A percentile compares a stretch with the other conserved stretches of the same genome.
Conservation (phyloP, 306 rosid genomes). For the Sechiopsis laciniata region DNA sequence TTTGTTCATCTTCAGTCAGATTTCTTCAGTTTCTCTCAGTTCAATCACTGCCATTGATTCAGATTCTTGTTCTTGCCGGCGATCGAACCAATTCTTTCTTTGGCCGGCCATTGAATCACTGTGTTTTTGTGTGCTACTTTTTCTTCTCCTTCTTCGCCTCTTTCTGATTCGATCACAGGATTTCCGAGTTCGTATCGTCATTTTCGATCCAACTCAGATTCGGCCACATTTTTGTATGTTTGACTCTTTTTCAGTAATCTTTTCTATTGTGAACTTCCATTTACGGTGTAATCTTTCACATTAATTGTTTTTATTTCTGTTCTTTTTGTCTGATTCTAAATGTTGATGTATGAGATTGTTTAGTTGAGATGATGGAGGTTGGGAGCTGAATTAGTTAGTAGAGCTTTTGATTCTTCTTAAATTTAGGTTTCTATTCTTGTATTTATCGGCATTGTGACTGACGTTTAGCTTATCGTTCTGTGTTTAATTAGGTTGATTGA, state of each 20-base stretch:
- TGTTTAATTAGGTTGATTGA: not conserved
- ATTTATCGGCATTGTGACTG: not conserved
- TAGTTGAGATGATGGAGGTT: not conserved
- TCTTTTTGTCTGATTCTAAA: not conserved
- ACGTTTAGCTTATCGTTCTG: not conserved
- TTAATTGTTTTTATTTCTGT: constrained; percentile 6
- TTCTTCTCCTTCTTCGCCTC: not conserved
- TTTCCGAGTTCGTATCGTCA: constrained; percentile 23
- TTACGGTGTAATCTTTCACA: constrained; percentile 11
- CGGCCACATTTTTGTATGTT: not conserved
- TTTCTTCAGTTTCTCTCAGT: constrained; percentile 13
- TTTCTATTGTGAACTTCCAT: not conserved
- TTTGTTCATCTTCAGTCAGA: not conserved
- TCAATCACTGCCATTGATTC: constrained; percentile 26
- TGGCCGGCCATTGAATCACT: constrained; percentile 37
- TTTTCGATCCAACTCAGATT: constrained; percentile 45
- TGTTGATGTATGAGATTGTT: not conserved
- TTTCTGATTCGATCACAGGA: not conserved
- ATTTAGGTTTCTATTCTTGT: constrained; percentile 5
- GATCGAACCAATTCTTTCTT: not conserved
- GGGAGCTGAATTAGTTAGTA: constrained; percentile 14
- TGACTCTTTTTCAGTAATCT: constrained; percentile 12
- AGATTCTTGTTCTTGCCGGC: not conserved
- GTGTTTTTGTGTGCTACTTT: constrained; percentile 19
- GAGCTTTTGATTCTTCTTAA: not conserved